A percentile compares a stretch with the other conserved stretches of the same genome.
phyloP scores from a whole-genome alignment of 129 eudicot genomes.

The Tagetes patula region DNA sequence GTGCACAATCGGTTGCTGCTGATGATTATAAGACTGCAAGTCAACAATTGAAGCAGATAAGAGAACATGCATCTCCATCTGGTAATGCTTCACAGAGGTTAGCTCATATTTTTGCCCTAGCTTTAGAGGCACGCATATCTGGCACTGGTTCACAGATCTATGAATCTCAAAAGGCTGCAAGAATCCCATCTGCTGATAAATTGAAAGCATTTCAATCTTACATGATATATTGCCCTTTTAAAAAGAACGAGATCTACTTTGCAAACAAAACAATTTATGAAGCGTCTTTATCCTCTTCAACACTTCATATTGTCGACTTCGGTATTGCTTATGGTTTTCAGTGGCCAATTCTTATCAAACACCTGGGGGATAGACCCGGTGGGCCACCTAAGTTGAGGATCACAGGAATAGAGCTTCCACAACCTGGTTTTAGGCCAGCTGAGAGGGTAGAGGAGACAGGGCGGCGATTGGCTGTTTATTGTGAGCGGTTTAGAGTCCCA shows the following conservation, averaged over 20 bases:
- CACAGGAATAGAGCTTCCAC: slow-evolving; percentile 73
- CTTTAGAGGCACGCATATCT: slow-evolving; percentile 73
- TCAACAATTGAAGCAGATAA: slow-evolving; percentile 63
- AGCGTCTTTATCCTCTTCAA: slow-evolving; percentile 35
- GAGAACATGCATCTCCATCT: slow-evolving; percentile 51
- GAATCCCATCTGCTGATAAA: slow-evolving; percentile 53
- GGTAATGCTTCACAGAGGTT: slow-evolving; percentile 69
- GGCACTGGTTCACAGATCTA: slow-evolving; percentile 68
- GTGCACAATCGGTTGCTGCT: slow-evolving; percentile 72
- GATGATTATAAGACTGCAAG: slow-evolving; percentile 58
- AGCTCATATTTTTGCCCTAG: slow-evolving; percentile 53
- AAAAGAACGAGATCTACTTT: slow-evolving; percentile 49
- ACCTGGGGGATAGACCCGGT: slow-evolving; percentile 39
- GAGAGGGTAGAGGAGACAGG: slow-evolving; percentile 75
- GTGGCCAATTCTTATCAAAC: slow-evolving; percentile 69
- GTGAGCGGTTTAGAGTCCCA: slow-evolving; percentile 58
- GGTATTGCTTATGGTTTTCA: slow-evolving; percentile 77
- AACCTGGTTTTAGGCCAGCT: slow-evolving; percentile 69
- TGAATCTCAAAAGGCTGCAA: slow-evolving; percentile 42
- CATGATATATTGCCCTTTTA: slow-evolving; percentile 54
- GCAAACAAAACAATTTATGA: slow-evolving; percentile 50
- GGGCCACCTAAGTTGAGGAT: slow-evolving; percentile 70
- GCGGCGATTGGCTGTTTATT: slow-evolving; percentile 55
- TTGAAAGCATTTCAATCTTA: slow-evolving; percentile 68
- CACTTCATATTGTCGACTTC: slow-evolving; percentile 68